Percentiles rank a stretch among this genome's conserved stretches.
These are phyloP conservation scores for Murraya paniculata DNA, from an alignment of 345 rosid genomes.

Conservation along the genomic window DNA sequence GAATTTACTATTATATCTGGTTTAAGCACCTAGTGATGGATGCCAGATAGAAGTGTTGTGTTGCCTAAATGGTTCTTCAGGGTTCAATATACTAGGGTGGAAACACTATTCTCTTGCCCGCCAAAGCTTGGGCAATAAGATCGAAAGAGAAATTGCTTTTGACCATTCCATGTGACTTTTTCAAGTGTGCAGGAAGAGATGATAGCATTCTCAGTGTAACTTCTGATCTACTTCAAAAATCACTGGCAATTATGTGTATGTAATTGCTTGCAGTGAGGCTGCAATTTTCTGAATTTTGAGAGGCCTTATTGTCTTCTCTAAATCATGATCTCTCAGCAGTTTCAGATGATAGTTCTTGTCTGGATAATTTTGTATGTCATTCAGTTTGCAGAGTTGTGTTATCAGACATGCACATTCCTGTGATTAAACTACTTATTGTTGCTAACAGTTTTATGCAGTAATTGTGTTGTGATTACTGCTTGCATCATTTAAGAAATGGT, in stretches of 20 bases:
- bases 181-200: constrained; percentile 3
- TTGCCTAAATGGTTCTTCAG: neutral
- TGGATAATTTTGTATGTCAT: neutral
- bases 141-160: neutral
- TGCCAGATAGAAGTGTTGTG: neutral
- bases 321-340: neutral
- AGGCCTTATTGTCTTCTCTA: neutral
- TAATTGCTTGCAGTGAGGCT: neutral
- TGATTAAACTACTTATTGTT: neutral
- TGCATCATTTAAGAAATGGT: neutral
- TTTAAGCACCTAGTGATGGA: neutral
- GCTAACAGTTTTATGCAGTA: neutral
- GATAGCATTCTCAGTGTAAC: neutral
- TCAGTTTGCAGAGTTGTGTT: neutral
- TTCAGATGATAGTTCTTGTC: neutral
- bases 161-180: neutral
- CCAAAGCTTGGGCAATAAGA: neutral
- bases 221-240: neutral
- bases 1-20: neutral
- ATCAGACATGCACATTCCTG: neutral
- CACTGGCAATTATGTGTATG: neutral
- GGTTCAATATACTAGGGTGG: neutral
- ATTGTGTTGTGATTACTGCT: neutral
- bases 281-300: constrained; percentile 2
- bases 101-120: neutral